Percentiles rank a stretch among this genome's conserved stretches.
phyloP scores from a whole-genome alignment of 768 basidiomycete species.

The Mycena filopes region DNA sequence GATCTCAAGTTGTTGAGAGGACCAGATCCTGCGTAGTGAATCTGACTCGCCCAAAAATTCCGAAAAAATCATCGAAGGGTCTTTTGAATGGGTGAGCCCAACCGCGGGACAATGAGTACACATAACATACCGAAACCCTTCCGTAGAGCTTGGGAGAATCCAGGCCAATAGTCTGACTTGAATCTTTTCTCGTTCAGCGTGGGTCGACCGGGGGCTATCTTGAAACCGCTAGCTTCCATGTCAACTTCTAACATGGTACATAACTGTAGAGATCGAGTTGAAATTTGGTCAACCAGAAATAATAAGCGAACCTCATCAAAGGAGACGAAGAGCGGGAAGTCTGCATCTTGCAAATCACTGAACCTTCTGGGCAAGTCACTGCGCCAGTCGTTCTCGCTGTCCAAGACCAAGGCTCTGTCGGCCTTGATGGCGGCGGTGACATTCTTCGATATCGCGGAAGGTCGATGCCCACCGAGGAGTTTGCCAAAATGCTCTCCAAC shows the following conservation, averaged over 20 bases:
- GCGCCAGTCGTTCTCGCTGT: background rate
- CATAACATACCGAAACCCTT: conserved; percentile 60
- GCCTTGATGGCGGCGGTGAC: background rate
- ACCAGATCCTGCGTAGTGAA: too few relatives aligned
- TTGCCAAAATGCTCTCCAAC: conserved; percentile 73
- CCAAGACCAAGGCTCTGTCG: background rate
- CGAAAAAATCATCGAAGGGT: conserved; percentile 69
- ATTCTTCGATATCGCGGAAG: background rate
- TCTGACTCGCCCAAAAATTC: conserved; percentile 64
- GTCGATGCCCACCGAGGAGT: conserved; percentile 44
- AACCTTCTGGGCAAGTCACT: conserved; percentile 60
- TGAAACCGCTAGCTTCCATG: background rate
- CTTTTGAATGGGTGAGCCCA: conserved; percentile 46
- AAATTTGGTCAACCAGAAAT: too few relatives aligned
- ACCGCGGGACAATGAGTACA: background rate
- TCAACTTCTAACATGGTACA: conserved; percentile 12
- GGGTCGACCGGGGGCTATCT: background rate
- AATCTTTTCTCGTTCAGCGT: conserved; percentile 29
- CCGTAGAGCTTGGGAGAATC: conserved; percentile 58
- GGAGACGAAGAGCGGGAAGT: conserved; percentile 79
- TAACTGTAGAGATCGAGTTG: background rate
- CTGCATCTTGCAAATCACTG: conserved; percentile 63
- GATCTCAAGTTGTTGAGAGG: too few relatives aligned
- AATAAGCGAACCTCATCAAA: conserved; percentile 62
- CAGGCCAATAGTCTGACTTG: conserved; percentile 29